These are phyloP conservation scores for Verticillium nonalfalfae DNA, from an alignment of 2,329 filamentous ascomycete genomes.

Conservation along the genomic window DNA sequence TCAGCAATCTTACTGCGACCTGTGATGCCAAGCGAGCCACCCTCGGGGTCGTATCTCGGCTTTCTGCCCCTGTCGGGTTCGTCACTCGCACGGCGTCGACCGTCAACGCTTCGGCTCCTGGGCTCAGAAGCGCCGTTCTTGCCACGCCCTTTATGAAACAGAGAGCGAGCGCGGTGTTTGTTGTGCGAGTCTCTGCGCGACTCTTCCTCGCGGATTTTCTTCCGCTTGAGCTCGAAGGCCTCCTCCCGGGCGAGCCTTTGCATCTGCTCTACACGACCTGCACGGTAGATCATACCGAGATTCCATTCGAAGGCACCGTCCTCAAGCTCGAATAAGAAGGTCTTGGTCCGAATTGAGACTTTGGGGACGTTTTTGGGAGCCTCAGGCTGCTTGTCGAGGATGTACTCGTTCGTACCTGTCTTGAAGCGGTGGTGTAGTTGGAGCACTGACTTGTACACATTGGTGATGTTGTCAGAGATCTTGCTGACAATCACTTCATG, in stretches of 20 bases:
- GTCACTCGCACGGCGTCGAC: conserved; percentile 23
- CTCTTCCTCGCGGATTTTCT: conserved; percentile 72
- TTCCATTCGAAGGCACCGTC: conserved; percentile 98
- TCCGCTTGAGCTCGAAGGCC: conserved; percentile 81
- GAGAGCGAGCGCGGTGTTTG: conserved; percentile 50
- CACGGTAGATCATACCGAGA: conserved; percentile 85
- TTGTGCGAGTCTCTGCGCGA: conserved; percentile 46
- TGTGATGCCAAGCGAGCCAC: conserved; percentile 60
- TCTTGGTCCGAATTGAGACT: conserved; percentile 73
- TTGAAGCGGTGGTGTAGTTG: conserved; percentile 92
- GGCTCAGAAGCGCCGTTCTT: conserved; percentile 31
- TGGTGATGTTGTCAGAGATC: conserved; percentile 90
- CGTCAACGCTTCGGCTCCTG: conserved; percentile 53
- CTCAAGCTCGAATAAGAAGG: conserved; percentile 85
- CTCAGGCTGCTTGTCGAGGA: conserved; percentile 79
- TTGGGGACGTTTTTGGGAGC: conserved; percentile 82
- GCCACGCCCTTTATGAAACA: conserved; percentile 23
- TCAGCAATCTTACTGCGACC: conserved; percentile 66
- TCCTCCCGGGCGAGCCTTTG: conserved; percentile 87
- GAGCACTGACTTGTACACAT: conserved; percentile 77
- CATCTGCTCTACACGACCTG: conserved; percentile 81
- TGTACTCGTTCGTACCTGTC: conserved; percentile 82
- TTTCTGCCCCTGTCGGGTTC: conserved; percentile 31
- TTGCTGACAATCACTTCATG: conserved; percentile 86
- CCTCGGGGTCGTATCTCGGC: conserved; percentile 75